A percentile compares a stretch with the other conserved stretches of the same genome.
These are phyloP conservation scores for Xylaria digitata DNA, from an alignment of 2,329 filamentous ascomycete genomes.

Conservation along the genomic window DNA sequence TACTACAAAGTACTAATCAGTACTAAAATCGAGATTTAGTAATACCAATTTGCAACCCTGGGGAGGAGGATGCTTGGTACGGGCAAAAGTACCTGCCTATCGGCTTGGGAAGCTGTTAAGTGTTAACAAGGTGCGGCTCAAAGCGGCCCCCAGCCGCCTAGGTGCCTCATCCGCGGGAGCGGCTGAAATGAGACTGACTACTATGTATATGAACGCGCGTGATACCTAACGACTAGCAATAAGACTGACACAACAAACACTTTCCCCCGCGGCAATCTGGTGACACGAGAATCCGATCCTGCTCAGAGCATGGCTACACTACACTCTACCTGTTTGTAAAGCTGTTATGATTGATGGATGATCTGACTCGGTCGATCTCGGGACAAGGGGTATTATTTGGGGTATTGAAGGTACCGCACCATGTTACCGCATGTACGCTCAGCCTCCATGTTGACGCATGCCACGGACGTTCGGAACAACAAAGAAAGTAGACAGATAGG, in stretches of 20 bases:
- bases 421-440: constrained; percentile 33
- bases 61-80: constrained; percentile 10
- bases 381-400: constrained; percentile 31
- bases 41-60: too few relatives aligned
- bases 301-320: background rate
- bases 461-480: constrained; percentile 18
- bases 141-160: constrained; percentile 37
- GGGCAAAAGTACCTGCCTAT: constrained; percentile 15
- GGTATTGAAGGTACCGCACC: constrained; percentile 30
- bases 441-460: constrained; percentile 34
- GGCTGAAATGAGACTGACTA: constrained; percentile 35
- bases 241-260: background rate
- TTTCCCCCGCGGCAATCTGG: constrained; percentile 6
- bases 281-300: constrained; percentile 14
- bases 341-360: constrained; percentile 34
- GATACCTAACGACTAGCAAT: constrained; percentile 23
- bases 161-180: constrained; percentile 32
- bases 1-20: too few relatives aligned
- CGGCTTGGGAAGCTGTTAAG: constrained; percentile 30
- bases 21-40: too few relatives aligned
- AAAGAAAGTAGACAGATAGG: background rate
- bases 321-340: constrained; percentile 7
- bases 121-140: constrained; percentile 42
- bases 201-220: constrained; percentile 20
- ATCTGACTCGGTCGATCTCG: constrained; percentile 42